Evolutionary conservation across 2,329 filamentous ascomycete species (phyloP), one percentile per base, ranked within the genome.

Genomic region (Trichoderma asperellum): DNA sequence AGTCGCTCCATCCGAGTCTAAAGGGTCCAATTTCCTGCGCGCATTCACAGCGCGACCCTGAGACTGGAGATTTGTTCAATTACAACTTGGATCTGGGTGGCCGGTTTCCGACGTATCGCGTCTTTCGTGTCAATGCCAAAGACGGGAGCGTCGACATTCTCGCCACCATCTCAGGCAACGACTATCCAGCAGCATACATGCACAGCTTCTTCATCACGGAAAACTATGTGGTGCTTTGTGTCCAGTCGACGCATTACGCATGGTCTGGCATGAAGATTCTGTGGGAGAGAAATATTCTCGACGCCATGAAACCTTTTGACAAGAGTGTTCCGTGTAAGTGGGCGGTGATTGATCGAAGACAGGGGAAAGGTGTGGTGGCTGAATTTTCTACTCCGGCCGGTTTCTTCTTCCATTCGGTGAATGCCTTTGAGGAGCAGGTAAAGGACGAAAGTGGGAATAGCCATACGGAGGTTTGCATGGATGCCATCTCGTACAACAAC

Each of bases 321-420:
- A 71, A 82, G 0, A 80, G 80, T 1, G 83, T 84, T 27, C 82
- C 83, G 49, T 88, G 88, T 47, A 86, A 80, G 34, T 96, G 93
- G 93, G 88, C 92, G 72, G 87, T 96, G 0, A 79, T 96, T 21
- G 92, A 96, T 76, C 87, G 92, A 1, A 83, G 76, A 4, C 79
- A 83, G 2, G 85, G 83, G 4, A 83, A 83, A 59, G 92, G 92
- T 0, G 80, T 96, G 0, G 84, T 96, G 0, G 90, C 88, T 8
- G 87, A 84, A 1, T 94, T 91, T 74, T 85, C 89, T 21, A 90
- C 87, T 18, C 84, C 87, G 0, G 86, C 91, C 0, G 89, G 89
- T 58, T 96, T 94, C 82, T 90, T 88, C 78, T 96, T 96, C 78
- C 93, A 97, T 79, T 88, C 87, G 0, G 83, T 93, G 76, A 96